These are phyloP conservation scores for Aspergillus sp. DNA, from an alignment of 2,329 filamentous ascomycete genomes.

Conservation along the genomic window DNA sequence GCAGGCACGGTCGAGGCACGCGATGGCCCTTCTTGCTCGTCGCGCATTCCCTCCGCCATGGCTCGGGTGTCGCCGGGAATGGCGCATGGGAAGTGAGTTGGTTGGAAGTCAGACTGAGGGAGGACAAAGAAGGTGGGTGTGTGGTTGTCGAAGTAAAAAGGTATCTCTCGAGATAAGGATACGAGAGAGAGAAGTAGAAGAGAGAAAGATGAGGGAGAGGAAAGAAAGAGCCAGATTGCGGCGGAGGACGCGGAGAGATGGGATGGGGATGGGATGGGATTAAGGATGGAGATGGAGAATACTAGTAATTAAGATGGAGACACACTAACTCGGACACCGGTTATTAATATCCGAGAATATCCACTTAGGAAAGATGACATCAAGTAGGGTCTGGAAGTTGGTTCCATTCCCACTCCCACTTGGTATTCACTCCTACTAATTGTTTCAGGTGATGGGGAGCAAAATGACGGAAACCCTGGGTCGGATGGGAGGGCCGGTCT, in stretches of 20 bases:
- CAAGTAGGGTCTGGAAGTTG: constrained; percentile 2
- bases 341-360: not conserved
- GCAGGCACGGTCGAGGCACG: constrained; percentile 30
- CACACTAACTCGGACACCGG: constrained; percentile 5
- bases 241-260: not conserved
- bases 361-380: not conserved
- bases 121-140: constrained; percentile 1
- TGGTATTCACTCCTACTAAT: no score
- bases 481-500: not conserved
- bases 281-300: not conserved
- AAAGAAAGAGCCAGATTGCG: not conserved
- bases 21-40: constrained; percentile 25
- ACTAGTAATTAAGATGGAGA: not conserved
- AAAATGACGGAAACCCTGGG: not conserved
- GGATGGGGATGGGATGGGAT: not conserved
- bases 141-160: no score
- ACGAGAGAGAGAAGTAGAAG: constrained; percentile 6
- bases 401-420: no score
- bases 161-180: not conserved
- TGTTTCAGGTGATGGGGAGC: no score
- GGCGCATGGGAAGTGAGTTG: constrained; percentile 26
- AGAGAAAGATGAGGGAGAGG: not conserved
- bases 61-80: constrained; percentile 19
- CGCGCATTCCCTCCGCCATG: constrained; percentile 37
- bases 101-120: not conserved